Conservation (phyloP, 2,329 filamentous ascomycete species). For the Sporothrix sp. region DNA sequence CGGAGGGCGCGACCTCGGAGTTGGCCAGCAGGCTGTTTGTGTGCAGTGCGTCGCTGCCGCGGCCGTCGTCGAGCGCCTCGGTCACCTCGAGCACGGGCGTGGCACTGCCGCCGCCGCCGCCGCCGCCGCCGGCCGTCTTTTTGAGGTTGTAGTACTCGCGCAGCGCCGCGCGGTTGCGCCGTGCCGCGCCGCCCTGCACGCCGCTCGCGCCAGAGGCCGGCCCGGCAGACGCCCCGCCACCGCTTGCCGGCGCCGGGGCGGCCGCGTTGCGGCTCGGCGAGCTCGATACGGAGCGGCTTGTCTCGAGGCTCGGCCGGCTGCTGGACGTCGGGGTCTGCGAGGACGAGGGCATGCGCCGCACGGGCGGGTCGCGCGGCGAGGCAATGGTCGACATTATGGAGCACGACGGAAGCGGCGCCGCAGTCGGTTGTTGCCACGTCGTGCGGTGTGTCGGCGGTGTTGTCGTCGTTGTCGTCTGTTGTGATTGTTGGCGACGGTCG, state of each 20-base stretch:
- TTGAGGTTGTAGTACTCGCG: slow-evolving; percentile 92
- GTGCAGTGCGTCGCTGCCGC: slow-evolving; percentile 13
- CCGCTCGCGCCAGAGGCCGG: slow-evolving; percentile 18
- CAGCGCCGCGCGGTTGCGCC: slow-evolving; percentile 70
- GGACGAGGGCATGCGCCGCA: slow-evolving; percentile 45
- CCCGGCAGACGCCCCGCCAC: background rate
- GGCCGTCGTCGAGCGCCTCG: slow-evolving; percentile 23
- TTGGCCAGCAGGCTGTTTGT: slow-evolving; percentile 14
- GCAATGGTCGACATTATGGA: slow-evolving; percentile 54
- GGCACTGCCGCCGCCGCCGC: no score
- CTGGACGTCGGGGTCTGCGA: slow-evolving; percentile 58
- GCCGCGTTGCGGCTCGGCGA: slow-evolving; percentile 39
- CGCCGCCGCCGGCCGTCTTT: slow-evolving; percentile 26
- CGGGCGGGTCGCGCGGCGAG: slow-evolving; percentile 49
- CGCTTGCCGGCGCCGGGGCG: slow-evolving; percentile 14
- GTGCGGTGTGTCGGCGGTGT: no score
- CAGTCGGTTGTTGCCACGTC: no score
- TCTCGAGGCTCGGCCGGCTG: slow-evolving; percentile 62
- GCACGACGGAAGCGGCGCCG: no score
- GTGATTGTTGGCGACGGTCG: no score
- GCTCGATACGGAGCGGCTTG: slow-evolving; percentile 47
- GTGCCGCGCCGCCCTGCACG: slow-evolving; percentile 26
- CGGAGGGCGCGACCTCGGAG: slow-evolving; percentile 53
- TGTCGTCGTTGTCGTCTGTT: no score
- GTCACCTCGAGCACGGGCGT: slow-evolving; percentile 36